Conservation (phyloP, 2,329 filamentous ascomycete genomes). For the Sordariomycetes sp. region DNA sequence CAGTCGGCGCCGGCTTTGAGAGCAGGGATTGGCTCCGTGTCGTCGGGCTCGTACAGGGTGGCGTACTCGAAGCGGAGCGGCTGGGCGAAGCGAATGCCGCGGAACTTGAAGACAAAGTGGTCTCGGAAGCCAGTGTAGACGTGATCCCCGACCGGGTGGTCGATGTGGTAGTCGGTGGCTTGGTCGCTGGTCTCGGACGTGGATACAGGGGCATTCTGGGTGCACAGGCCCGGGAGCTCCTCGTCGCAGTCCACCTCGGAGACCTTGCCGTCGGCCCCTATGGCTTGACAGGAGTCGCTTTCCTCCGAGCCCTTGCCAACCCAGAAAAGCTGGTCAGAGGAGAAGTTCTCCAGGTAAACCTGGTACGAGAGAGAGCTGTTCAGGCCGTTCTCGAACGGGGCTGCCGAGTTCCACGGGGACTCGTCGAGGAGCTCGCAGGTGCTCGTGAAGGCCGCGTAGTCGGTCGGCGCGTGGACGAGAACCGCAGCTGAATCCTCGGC, state of each 20-base stretch:
- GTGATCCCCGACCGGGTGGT: constrained; percentile 9
- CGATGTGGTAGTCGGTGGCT: constrained; percentile 13
- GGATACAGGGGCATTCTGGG: constrained; percentile 17
- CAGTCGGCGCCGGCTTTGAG: constrained; percentile 18
- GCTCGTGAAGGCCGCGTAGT: neutral
- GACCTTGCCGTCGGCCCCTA: neutral
- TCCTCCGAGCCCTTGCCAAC: neutral
- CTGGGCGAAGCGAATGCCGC: constrained; percentile 18
- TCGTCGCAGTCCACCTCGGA: neutral
- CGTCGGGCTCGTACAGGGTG: constrained; percentile 9
- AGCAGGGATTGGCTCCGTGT: constrained; percentile 11
- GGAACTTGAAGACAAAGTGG: constrained; percentile 19
- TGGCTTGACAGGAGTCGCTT: neutral
- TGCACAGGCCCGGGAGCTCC: constrained; percentile 17
- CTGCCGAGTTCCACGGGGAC: neutral
- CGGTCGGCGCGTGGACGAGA: constrained; percentile 1
- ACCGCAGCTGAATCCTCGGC: constrained; percentile 1
- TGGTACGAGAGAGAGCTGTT: constrained; percentile 6
- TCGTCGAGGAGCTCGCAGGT: neutral
- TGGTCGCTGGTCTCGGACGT: constrained; percentile 11
- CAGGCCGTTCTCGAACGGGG: neutral
- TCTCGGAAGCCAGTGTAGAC: constrained; percentile 20
- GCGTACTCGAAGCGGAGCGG: constrained; percentile 18
- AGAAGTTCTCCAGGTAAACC: neutral
- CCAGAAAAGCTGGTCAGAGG: constrained; percentile 1